These are phyloP conservation scores for Saccharomycopsis sp. DNA, from an alignment of 805 yeast genomes.

Conservation along the genomic window DNA sequence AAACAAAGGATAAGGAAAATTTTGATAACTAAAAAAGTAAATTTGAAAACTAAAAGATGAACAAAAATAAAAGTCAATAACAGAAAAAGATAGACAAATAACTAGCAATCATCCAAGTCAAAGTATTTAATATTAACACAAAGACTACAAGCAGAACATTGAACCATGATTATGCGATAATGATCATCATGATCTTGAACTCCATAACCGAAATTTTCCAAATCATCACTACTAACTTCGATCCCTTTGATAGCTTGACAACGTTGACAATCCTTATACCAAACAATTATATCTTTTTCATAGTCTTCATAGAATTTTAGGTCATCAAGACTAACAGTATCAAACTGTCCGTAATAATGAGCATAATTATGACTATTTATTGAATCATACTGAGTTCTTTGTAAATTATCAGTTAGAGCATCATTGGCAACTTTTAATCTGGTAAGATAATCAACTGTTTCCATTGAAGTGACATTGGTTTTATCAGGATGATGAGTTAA, in stretches of 20 bases:
- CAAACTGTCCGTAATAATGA: constrained; percentile 45
- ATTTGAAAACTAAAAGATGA: too few species aligned
- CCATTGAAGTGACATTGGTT: neutral
- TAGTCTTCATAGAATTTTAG: constrained; percentile 33
- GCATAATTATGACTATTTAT: constrained; percentile 25
- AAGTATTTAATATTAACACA: constrained; percentile 73
- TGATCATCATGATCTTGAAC: too few species aligned
- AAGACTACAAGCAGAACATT: constrained; percentile 74
- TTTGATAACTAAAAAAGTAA: too few species aligned
- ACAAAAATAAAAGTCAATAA: too few species aligned
- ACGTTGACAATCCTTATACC: constrained; percentile 54
- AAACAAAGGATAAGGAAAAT: too few species aligned
- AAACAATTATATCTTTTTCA: constrained; percentile 27
- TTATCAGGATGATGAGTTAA: constrained; percentile 73
- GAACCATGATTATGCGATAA: constrained; percentile 68
- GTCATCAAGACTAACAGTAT: constrained; percentile 53
- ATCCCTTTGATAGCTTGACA: constrained; percentile 48
- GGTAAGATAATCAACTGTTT: constrained; percentile 26
- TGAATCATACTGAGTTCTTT: constrained; percentile 44
- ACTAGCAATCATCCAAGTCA: too few species aligned
- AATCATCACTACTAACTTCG: constrained; percentile 46
- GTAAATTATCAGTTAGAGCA: constrained; percentile 33
- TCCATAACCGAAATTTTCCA: constrained; percentile 50
- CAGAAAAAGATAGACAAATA: too few species aligned
- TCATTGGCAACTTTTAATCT: constrained; percentile 55